Evolutionary conservation across 2,329 filamentous ascomycete species (phyloP).

Genomic region (Penicillium sp.): DNA sequence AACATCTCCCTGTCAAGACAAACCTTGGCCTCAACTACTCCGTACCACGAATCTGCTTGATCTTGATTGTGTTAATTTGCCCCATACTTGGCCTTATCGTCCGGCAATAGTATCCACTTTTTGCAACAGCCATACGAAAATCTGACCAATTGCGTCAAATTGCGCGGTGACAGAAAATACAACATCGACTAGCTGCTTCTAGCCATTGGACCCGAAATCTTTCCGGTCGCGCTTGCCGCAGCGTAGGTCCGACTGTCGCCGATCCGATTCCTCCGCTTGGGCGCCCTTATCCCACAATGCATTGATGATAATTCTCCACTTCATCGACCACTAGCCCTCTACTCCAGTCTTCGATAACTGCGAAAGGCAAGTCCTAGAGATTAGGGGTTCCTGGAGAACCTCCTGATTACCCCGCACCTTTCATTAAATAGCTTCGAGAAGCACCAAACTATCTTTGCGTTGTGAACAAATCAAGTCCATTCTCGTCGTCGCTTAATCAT

Average conservation of each 20-base stretch:
- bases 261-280: not conserved
- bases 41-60: not conserved
- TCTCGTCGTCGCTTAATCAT: constrained; percentile 15
- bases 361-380: constrained; percentile 23
- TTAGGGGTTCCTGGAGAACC: not conserved
- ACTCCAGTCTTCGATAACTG: not conserved
- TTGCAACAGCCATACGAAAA: not conserved
- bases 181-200: not conserved
- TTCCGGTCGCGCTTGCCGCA: not conserved
- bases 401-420: constrained; percentile 10
- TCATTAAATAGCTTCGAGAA: constrained; percentile 14
- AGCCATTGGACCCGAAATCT: constrained; percentile 10
- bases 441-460: not conserved
- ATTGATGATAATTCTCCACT: not conserved
- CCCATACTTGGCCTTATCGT: not conserved
- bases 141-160: constrained; percentile 24
- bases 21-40: not conserved
- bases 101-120: constrained; percentile 7
- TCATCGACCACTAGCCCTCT: not conserved
- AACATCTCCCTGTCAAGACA: not conserved
- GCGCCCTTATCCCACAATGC: not conserved
- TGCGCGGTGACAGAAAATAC: constrained; percentile 11
- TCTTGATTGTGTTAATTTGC: not conserved
- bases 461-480: not conserved
- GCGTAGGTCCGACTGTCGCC: not conserved